Percentiles rank a stretch among this genome's conserved stretches.
Conservation (phyloP, 2,329 filamentous ascomycete genomes). For the Simplicillium aogashimaense region DNA sequence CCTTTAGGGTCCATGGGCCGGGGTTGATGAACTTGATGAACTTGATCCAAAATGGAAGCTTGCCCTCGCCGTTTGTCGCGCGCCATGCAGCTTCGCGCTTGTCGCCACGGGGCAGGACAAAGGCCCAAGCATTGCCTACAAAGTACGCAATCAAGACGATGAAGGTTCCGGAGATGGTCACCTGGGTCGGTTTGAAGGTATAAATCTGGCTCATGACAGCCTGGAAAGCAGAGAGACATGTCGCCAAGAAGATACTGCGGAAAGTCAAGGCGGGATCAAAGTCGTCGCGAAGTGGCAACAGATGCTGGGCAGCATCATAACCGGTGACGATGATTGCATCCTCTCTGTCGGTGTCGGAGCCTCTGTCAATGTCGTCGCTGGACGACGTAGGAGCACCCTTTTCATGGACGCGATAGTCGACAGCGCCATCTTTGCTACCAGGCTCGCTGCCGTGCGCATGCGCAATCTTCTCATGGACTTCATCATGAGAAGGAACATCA, state of each 20-base stretch:
- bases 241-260: slow-evolving; percentile 39
- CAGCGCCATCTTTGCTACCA: too few relatives aligned
- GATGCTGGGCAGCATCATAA: slow-evolving; percentile 35
- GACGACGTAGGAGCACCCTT: too few relatives aligned
- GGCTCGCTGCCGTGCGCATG: too few relatives aligned
- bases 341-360: too few relatives aligned
- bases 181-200: slow-evolving; percentile 39
- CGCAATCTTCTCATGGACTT: too few relatives aligned
- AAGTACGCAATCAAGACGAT: slow-evolving; percentile 50
- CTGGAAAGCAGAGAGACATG: slow-evolving; percentile 39
- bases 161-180: slow-evolving; percentile 41
- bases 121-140: slow-evolving; percentile 36
- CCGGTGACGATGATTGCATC: slow-evolving; percentile 40
- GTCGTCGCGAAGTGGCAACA: slow-evolving; percentile 44
- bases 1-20: slow-evolving; percentile 43
- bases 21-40: slow-evolving; percentile 36
- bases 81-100: slow-evolving; percentile 36
- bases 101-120: slow-evolving; percentile 41
- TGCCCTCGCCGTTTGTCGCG: slow-evolving; percentile 25
- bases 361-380: too few relatives aligned
- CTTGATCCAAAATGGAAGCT: slow-evolving; percentile 28
- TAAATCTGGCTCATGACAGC: slow-evolving; percentile 48
- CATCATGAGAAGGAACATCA: too few relatives aligned
- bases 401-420: too few relatives aligned
- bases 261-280: slow-evolving; percentile 40